phyloP scores from a whole-genome alignment of 2,329 filamentous ascomycete genomes.

The Aspergillus spinulosporus region DNA sequence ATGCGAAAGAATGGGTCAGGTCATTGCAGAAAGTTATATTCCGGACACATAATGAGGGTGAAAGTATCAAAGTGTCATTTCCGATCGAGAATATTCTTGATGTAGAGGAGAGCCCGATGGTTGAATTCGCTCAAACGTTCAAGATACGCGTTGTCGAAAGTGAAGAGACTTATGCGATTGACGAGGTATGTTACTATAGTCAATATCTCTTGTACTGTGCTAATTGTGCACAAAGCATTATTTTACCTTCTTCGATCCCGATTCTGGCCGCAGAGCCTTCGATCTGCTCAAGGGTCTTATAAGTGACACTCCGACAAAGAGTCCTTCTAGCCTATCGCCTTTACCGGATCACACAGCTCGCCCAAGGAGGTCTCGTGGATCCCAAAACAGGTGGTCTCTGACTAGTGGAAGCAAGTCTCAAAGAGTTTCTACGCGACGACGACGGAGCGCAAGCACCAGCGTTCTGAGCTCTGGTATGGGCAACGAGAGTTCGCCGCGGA shows the following conservation, averaged over 20 bases:
- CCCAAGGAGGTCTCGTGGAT: constrained; percentile 19
- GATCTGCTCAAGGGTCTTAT: constrained; percentile 72
- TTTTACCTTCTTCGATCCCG: constrained; percentile 89
- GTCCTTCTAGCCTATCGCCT: constrained; percentile 30
- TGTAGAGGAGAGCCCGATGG: constrained; percentile 85
- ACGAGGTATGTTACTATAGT: constrained; percentile 64
- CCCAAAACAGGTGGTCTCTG: constrained; percentile 26
- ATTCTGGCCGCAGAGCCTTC: constrained; percentile 78
- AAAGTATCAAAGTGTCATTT: constrained; percentile 93
- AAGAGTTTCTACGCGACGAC: constrained; percentile 29
- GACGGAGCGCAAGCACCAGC: constrained; percentile 64
- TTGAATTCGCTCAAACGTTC: constrained; percentile 89
- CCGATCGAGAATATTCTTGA: constrained; percentile 88
- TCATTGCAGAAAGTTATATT: constrained; percentile 93
- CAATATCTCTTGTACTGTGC: neutral
- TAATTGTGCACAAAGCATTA: constrained; percentile 69
- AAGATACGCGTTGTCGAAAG: constrained; percentile 92
- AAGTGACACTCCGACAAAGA: constrained; percentile 59
- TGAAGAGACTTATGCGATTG: constrained; percentile 90
- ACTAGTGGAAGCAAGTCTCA: constrained; percentile 21
- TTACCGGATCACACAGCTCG: constrained; percentile 18
- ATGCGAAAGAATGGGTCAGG: constrained; percentile 96
- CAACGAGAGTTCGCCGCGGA: constrained; percentile 53
- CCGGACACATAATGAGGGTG: constrained; percentile 90
- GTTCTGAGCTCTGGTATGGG: constrained; percentile 54